Base-by-base conservation (phyloP, 2,329 filamentous ascomycete genomes). In the Didymella pinodella region DNA sequence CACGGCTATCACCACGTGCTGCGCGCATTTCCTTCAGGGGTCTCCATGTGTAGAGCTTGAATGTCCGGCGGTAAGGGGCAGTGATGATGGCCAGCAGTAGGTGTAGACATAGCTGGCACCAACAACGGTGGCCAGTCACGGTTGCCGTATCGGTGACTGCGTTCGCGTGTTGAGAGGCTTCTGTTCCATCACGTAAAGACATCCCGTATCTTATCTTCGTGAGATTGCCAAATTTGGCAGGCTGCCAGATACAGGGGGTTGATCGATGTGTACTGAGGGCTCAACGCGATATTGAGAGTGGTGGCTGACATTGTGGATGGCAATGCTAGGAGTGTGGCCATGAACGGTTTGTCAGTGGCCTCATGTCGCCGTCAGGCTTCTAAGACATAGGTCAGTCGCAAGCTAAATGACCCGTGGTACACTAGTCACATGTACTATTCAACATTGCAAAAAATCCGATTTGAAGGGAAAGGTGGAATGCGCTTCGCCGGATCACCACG, bases 41-140 rank as follows among this genome's bases (percentile, higher is more conserved):
- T 38, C 53, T 62, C 71, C 70, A 74, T 31, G 69, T 74, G 56
- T 74, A 74, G 10, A 72, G 52, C 43, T 68, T 67, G 64, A 74
- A 74, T 5, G 70, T 68, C 20, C 70, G 71, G 11, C 70, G 69
- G 38, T 72, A 72, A 8, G 70, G 71, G 7, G 61, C 59, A 10
- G 69, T 71, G 25, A 71, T 14, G 7, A 70, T 47, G n/a, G 48
- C 48, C 2, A 69, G n/a, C 7, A 57, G 8, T 22, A 50, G 18
- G 1, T 51, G 25, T 4, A 64, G 20, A 20, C 41, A 48, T 2
- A 48, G 12, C 6, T 18, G 54, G 25, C 31, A 43, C 40, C 54
- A 55, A 22, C 28, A 61, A 54, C 12, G 31, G 46, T 29, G 44
- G 36, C 44, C 44, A 14, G 34, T 55, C 20, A 11, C 36, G 29